Evolutionary conservation across 345 rosid species (phyloP), one percentile per base, ranked within the genome.

Genomic region (Schrenkiella parvula): DNA sequence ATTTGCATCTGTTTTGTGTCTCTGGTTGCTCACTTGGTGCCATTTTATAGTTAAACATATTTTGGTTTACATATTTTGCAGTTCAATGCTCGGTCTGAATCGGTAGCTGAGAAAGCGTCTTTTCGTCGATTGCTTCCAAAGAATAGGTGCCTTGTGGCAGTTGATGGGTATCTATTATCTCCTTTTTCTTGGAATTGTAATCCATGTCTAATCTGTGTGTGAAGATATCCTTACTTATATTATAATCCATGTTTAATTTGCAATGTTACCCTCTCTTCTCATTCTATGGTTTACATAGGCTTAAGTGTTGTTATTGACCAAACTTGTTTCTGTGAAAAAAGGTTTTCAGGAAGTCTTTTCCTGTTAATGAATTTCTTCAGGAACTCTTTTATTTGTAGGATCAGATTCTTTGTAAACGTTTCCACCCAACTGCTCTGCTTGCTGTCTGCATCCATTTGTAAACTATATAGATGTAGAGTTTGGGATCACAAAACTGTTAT

Each of bases 41-140:
- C n/a, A n/a, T n/a, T n/a, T n/a, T n/a, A n/a, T n/a, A n/a, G n/a
- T n/a, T n/a, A n/a, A n/a, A n/a, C n/a, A n/a, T n/a, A n/a, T n/a
- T n/a, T n/a, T n/a, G n/a, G n/a, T n/a, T n/a, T n/a, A n/a, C 56
- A 23, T 23, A 23, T 52, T 35, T 13, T 77, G 66, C 86, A 89
- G 98, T 93, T 93, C 74, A 91, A 93, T 86, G 97, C 97, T 68
- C 85, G 97, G 44, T 89, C 98, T 43, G 98, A 93, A 80, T 82
- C 97, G 0, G 59, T 89, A 14, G 58, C 74, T 42, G 97, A 91
- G 52, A 91, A 89, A 89, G 86, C 91, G 43, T 93, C 98, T 22
- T 93, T 93, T 51, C 96, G 93, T 35, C 89, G 95, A 53, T 84
- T 91, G 32, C 88, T 93, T 74, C 95, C 93, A 10, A 93, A 86